These are phyloP conservation scores for Xerocomellus chrysenteron DNA, from an alignment of 768 basidiomycete genomes.

Conservation along the genomic window DNA sequence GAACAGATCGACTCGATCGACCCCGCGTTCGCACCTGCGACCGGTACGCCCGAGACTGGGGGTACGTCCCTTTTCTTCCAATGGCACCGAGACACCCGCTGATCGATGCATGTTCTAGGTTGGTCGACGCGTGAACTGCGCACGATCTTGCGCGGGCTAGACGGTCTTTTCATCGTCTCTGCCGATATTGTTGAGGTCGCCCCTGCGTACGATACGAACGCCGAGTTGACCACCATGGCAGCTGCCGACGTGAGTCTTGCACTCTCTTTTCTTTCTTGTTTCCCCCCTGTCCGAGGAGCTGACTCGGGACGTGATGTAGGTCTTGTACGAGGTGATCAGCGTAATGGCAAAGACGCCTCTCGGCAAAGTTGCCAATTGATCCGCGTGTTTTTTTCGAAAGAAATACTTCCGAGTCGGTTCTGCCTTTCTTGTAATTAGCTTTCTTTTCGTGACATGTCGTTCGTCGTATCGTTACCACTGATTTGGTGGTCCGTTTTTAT, in stretches of 20 bases:
- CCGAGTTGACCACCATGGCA: constrained; percentile 62
- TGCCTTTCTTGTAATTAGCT: neutral
- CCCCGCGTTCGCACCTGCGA: constrained; percentile 80
- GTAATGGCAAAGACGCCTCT: constrained; percentile 80
- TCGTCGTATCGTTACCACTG: neutral
- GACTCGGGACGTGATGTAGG: constrained; percentile 39
- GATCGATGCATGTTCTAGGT: constrained; percentile 8
- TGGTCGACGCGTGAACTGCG: constrained; percentile 85
- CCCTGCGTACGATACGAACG: constrained; percentile 74
- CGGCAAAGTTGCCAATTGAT: constrained; percentile 48
- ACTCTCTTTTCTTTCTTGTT: neutral
- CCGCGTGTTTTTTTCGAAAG: neutral
- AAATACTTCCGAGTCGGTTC: neutral
- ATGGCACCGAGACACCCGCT: neutral
- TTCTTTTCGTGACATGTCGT: neutral
- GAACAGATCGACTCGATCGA: constrained; percentile 74
- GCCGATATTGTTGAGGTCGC: constrained; percentile 86
- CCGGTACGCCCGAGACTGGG: constrained; percentile 83
- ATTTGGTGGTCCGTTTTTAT: neutral
- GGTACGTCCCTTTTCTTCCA: constrained; percentile 33
- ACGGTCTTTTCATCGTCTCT: constrained; percentile 73
- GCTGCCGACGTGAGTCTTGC: constrained; percentile 52
- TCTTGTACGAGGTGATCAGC: constrained; percentile 71
- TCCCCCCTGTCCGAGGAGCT: neutral
- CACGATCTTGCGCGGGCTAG: constrained; percentile 71